Evolutionary conservation across 1,284 basidiomycete species (phyloP), one percentile per base, ranked within the genome.

Genomic region (Sphaerobolus stellatus): DNA sequence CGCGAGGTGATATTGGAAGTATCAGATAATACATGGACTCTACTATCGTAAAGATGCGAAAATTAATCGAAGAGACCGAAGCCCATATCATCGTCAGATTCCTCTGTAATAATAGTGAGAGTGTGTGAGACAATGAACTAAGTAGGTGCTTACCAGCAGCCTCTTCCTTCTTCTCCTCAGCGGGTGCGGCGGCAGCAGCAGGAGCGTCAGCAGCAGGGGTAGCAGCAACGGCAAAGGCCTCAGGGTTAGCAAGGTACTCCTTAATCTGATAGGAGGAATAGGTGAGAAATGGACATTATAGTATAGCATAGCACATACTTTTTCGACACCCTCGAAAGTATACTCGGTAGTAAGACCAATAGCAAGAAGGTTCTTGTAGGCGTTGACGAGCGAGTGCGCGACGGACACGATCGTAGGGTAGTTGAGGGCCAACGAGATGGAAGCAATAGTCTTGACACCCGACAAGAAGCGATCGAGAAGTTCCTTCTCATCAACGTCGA

Each of bases 321-420:
- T 93, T 71, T 90, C 90, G 58, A 90, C 82, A 60, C 88, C 94
- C 71, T 97, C 93, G 74, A 98, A 98, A 61, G 87, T 85, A 84
- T 94, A 96, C 54, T 99, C 96, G 64, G 96, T 98, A 56, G 83
- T 88, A 62, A 99, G 76, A 53, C 95, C 89, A 68, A 99, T 75
- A 56, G 92, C 90, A 62, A 99, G 77, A 62, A 97, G 73, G 83
- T 98, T 98, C 89, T 99, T 99, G 91, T 98, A 99, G 50, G 92
- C 84, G 81, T 98, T 98, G 83, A 99, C 93, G 59, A 99, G 83
- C 45, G 90, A 90, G 84, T 99, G 96, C 57, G 83, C 77, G 64
- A 98, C 87, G 56, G 94, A 98, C 63, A 90, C 94, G 64, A 99
- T 78, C 60, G 96, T 99, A 54, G 96, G 96, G 83, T 96, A 96